Percentiles rank a stretch among this genome's conserved stretches.
Evolutionary conservation across 805 yeast genomes (phyloP).

Genomic region (Metschnikowia dekortorum): DNA sequence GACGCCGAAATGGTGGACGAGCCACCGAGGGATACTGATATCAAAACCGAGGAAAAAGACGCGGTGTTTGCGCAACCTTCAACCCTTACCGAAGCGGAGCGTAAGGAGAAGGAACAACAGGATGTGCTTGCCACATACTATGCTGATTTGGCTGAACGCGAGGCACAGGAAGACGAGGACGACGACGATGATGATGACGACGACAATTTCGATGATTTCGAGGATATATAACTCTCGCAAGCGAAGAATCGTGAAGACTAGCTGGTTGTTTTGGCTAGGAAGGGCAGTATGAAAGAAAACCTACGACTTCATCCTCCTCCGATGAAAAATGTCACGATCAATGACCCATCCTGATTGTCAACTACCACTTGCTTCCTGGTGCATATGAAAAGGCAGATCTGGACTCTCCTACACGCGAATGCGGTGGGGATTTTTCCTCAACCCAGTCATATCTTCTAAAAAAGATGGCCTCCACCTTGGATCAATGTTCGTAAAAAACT

Average conservation of each 20-base stretch:
- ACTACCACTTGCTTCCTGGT: not conserved
- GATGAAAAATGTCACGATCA: not conserved
- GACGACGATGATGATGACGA: constrained; percentile 47
- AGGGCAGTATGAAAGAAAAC: too few relatives aligned
- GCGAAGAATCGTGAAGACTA: not conserved
- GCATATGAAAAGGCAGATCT: not conserved
- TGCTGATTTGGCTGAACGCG: constrained; percentile 68
- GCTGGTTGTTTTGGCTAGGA: too few relatives aligned
- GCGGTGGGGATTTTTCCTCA: too few relatives aligned
- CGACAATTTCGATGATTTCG: constrained; percentile 32
- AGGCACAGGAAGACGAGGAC: constrained; percentile 57
- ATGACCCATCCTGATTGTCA: not conserved
- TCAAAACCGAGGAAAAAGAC: constrained; percentile 6
- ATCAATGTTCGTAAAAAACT: not conserved
- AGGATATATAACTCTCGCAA: constrained; percentile 15
- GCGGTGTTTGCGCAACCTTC: constrained; percentile 3
- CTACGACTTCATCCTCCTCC: too few relatives aligned
- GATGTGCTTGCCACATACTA: constrained; percentile 66
- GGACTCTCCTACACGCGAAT: too few relatives aligned
- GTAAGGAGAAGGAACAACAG: constrained; percentile 50
- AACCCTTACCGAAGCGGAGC: constrained; percentile 13
- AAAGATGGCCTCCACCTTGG: not conserved
- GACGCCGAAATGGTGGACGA: constrained; percentile 18
- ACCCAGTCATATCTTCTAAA: too few relatives aligned
- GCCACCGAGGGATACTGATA: constrained; percentile 15